Evolutionary conservation across 2,329 filamentous ascomycete genomes (phyloP).

Genomic region (Sporothrix mexicana): DNA sequence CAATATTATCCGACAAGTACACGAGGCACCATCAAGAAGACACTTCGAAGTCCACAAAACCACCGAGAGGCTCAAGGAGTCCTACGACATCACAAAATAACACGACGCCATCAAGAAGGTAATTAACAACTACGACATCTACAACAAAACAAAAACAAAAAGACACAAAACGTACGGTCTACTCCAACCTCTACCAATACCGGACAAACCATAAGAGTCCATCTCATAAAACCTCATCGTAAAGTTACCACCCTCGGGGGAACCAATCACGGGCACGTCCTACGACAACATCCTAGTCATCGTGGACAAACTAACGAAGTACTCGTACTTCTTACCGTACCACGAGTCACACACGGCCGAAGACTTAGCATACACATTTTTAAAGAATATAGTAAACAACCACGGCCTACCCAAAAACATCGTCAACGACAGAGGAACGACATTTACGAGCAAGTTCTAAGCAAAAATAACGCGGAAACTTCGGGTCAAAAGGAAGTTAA

Average conservation of each 20-base stretch:
- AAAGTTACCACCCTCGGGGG: not conserved
- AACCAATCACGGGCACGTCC: not conserved
- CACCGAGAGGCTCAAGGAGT: not conserved
- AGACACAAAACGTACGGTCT: not conserved
- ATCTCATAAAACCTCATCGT: not conserved
- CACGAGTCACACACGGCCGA: too few relatives aligned
- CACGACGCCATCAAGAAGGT: too few relatives aligned
- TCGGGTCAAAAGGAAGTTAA: too few relatives aligned
- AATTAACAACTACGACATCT: too few relatives aligned
- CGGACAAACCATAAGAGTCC: not conserved
- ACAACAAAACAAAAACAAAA: too few relatives aligned
- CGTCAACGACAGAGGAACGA: too few relatives aligned
- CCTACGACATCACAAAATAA: not conserved
- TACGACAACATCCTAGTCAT: not conserved
- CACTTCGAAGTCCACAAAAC: not conserved
- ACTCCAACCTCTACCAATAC: not conserved
- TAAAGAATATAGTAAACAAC: too few relatives aligned
- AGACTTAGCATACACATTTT: too few relatives aligned
- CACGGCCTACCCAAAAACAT: too few relatives aligned
- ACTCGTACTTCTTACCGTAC: not conserved
- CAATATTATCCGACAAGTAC: not conserved
- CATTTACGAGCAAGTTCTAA: too few relatives aligned
- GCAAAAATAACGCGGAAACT: too few relatives aligned
- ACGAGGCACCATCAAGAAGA: not conserved
- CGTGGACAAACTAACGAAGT: not conserved